Conservation (phyloP, 345 rosid genomes). For the Populus davidiana region DNA sequence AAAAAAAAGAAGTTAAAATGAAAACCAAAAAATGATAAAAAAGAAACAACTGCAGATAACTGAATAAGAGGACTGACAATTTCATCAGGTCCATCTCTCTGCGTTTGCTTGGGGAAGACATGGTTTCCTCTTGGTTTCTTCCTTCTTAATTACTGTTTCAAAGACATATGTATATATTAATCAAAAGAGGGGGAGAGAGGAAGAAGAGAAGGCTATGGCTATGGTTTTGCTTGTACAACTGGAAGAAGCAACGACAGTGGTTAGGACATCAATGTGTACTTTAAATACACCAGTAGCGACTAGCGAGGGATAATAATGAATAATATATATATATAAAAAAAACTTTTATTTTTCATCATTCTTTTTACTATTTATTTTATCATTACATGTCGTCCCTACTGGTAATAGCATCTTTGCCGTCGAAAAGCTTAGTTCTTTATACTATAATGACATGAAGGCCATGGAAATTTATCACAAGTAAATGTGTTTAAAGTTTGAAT, state of each 20-base stretch:
- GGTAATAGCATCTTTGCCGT: neutral
- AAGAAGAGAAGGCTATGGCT: neutral
- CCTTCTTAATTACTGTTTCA: constrained; percentile 4
- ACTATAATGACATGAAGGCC: too few relatives aligned
- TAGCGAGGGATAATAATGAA: neutral
- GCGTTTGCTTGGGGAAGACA: constrained; percentile 80
- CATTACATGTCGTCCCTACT: neutral
- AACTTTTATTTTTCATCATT: too few relatives aligned
- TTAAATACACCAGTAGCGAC: neutral
- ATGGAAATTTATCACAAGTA: too few relatives aligned
- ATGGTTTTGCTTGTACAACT: constrained; percentile 10
- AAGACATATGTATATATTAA: neutral
- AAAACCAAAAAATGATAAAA: neutral
- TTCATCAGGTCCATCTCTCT: constrained; percentile 79
- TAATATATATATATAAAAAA: too few relatives aligned
- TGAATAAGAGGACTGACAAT: constrained; percentile 35
- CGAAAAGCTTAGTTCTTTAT: too few relatives aligned
- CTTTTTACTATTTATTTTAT: neutral
- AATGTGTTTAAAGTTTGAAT: too few relatives aligned
- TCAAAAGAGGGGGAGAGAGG: neutral
- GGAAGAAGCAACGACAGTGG: constrained; percentile 1
- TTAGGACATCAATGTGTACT: neutral
- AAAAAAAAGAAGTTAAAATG: neutral
- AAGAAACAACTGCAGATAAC: neutral
- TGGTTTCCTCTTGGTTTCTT: constrained; percentile 12